These are phyloP conservation scores for Magnolia sinica DNA, from an alignment of 164 flowering plant genomes.

Conservation along the genomic window DNA sequence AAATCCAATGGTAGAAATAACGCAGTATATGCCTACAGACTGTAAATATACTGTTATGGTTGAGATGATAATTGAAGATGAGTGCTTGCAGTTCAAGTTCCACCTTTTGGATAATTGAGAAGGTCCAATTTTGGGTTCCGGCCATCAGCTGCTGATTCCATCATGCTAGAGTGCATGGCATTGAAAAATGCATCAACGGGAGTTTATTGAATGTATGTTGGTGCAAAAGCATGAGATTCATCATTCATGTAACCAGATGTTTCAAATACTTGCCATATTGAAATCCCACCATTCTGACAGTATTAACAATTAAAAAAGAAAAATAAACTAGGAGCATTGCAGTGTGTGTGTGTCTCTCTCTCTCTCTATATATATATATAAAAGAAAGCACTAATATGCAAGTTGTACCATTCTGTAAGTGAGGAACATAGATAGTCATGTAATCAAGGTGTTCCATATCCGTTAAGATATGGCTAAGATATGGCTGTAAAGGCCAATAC, in stretches of 20 bases:
- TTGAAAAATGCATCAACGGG: not conserved
- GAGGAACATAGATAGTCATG: not conserved
- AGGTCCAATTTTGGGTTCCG: not conserved
- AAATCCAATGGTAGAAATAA: not conserved
- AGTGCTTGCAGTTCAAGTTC: not conserved
- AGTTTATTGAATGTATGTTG: too few species aligned
- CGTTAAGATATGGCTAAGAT: too few species aligned
- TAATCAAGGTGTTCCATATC: too few species aligned
- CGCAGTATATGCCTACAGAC: not conserved
- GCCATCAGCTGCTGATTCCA: not conserved
- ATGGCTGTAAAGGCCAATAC: too few species aligned
- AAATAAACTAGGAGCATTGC: not conserved
- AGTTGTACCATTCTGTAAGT: not conserved
- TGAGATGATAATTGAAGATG: not conserved
- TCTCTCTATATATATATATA: too few species aligned
- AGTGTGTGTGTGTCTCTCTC: not conserved
- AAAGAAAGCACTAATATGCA: too few species aligned
- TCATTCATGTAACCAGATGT: not conserved
- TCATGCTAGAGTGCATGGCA: not conserved
- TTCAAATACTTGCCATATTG: not conserved
- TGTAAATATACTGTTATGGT: not conserved
- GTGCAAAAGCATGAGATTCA: not conserved
- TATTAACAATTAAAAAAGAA: not conserved
- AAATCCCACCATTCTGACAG: not conserved
- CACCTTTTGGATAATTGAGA: not conserved